These are phyloP conservation scores for Pecoramyces ruminantium DNA, from an alignment of 192 early-diverging fungal species.

Conservation along the genomic window DNA sequence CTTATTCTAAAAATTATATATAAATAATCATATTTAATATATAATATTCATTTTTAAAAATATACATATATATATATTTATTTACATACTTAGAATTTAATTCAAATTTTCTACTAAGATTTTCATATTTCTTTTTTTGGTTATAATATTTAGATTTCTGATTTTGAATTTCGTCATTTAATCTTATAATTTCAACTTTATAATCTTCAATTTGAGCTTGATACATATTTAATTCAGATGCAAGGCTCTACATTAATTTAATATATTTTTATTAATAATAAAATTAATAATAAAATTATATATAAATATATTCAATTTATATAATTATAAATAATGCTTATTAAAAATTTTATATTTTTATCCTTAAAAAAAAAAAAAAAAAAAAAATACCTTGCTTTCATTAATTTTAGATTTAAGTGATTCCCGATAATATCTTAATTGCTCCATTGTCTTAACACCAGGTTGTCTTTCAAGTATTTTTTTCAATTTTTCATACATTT, in stretches of 20 bases:
- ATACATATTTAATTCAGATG: conserved; percentile 48
- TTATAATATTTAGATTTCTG: conserved; percentile 37
- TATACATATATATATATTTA: neutral
- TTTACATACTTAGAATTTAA: neutral
- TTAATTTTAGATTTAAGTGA: conserved; percentile 26
- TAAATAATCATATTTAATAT: too few relatives aligned
- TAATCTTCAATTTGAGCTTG: conserved; percentile 42
- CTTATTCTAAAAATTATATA: too few relatives aligned
- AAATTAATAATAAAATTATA: neutral
- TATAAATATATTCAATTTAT: too few relatives aligned
- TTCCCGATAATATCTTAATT: conserved; percentile 23
- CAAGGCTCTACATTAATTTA: conserved; percentile 20
- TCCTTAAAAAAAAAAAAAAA: neutral
- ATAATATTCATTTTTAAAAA: too few relatives aligned
- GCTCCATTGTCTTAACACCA: conserved; percentile 32
- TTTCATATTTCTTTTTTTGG: neutral
- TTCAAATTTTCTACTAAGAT: neutral
- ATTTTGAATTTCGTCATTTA: conserved; percentile 31
- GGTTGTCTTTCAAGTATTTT: conserved; percentile 32
- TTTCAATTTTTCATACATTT: conserved; percentile 35
- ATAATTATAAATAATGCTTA: too few relatives aligned
- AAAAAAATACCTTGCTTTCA: conserved; percentile 18
- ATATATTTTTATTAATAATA: conserved; percentile 1
- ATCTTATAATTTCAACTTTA: conserved; percentile 34
- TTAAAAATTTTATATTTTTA: neutral